A percentile compares a stretch with the other conserved stretches of the same genome.
Conservation (phyloP, 2,329 filamentous ascomycete species). For the Aphanocladium album region DNA sequence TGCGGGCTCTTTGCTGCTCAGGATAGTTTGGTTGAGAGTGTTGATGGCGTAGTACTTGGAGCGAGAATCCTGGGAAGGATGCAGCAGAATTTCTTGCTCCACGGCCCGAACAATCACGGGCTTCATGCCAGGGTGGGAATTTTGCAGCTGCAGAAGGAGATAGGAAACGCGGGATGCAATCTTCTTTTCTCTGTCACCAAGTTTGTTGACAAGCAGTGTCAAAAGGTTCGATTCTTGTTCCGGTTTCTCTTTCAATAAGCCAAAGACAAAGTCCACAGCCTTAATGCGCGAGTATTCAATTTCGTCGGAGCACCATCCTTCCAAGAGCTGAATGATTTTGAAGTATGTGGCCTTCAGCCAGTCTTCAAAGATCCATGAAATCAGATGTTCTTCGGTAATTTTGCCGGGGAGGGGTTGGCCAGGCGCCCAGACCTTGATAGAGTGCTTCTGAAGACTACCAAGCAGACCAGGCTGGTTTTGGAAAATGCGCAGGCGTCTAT, state of each 20-base stretch:
- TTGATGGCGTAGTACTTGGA: conserved; percentile 96
- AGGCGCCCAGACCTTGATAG: conserved; percentile 56
- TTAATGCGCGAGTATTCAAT: conserved; percentile 87
- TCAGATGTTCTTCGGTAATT: conserved; percentile 70
- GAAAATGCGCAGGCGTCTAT: conserved; percentile 78
- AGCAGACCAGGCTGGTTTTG: conserved; percentile 72
- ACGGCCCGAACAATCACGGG: conserved; percentile 76
- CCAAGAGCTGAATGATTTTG: conserved; percentile 83
- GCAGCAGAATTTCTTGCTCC: conserved; percentile 82
- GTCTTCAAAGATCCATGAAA: conserved; percentile 89
- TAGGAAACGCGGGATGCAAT: conserved; percentile 92
- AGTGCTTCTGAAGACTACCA: conserved; percentile 60
- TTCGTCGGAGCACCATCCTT: conserved; percentile 91
- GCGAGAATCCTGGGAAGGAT: conserved; percentile 79
- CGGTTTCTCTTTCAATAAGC: conserved; percentile 88
- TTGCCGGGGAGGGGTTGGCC: conserved; percentile 68
- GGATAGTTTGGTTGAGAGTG: conserved; percentile 92
- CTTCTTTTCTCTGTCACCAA: conserved; percentile 92
- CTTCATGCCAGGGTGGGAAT: conserved; percentile 91
- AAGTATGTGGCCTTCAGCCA: conserved; percentile 95
- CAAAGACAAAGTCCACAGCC: conserved; percentile 86
- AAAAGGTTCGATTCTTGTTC: conserved; percentile 95
- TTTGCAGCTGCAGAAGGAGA: conserved; percentile 84
- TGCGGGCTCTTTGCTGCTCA: conserved; percentile 76
- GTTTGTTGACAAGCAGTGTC: conserved; percentile 88